Evolutionary conservation across 2,329 filamentous ascomycete genomes (phyloP), one percentile per base, ranked within the genome.

Genomic region (Macroventuria anomochaeta): DNA sequence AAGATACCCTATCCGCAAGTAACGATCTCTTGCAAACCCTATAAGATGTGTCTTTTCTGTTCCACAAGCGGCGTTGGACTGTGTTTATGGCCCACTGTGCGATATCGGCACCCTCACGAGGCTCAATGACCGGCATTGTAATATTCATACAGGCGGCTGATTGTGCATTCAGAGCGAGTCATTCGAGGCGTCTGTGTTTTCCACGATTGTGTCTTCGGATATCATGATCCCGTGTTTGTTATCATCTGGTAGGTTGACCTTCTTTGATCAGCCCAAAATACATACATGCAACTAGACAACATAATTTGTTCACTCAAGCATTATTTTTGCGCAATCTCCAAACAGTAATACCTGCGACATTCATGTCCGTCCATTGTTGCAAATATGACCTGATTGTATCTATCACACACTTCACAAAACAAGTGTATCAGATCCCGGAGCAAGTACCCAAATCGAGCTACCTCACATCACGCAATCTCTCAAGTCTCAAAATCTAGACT

Each of bases 111-210:
- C 32, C 17, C 5, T 47, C 20, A 47, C 20, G 43, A 54, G 34
- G 39, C 26, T 51, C 33, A 28, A 48, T 33, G 44, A 44, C 39
- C 8, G 10, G 38, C 28, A 51, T 42, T 49, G 53, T 41, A 34
- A 51, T 32, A 18, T 39, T 49, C 11, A 49, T 15, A 40, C 43
- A 31, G 34, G 36, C 18, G 36, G 42, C 28, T 25, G 41, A 20
- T 51, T 46, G 42, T 55, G 53, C 42, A 46, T 55, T 51, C 33
- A n/a, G 25, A 50, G 46, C 46, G 52, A 37, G 36, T 50, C 41
- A 50, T 49, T 31, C 31, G 34, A 31, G 40, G 31, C 41, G 41
- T 46, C 21, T 17, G 31, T 33, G 26, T 37, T 20, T 18, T 51
- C 23, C 20, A 37, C 32, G 42, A 33, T 47, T 37, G 42, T 43